Evolutionary conservation across 495 filamentous ascomycete genomes (phyloP), one percentile per base, ranked within the genome.

Genomic region (Aspergillus biplanus): DNA sequence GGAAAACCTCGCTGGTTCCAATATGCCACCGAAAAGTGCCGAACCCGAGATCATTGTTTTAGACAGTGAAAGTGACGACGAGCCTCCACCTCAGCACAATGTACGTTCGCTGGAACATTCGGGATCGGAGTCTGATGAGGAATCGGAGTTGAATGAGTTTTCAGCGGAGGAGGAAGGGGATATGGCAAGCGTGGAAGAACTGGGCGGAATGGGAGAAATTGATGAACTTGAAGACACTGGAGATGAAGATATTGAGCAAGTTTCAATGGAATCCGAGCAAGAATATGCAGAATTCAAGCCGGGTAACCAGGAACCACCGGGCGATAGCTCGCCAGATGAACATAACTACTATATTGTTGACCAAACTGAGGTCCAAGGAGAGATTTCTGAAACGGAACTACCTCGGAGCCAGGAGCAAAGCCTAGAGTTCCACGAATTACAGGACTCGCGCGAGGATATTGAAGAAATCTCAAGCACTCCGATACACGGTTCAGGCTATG

Each of bases 31-130:
- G 15, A 64, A 62, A 31, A 67, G 32, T 4, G 57, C 64, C 5
- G 67, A 70, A 9, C 70, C 68, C 8, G 80, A 75, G 68, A 67
- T 80, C 44, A 81, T 79, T 59, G 71, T 77, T 6, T 48, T 80
- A 31, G 80, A 81, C 48, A 78, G 76, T 64, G 78, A 81, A 50
- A 80, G 75, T 57, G 76, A 80, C 33, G 76, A 79, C 44, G 79
- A 81, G 50, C 58, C 64, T 44, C 61, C 67, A 31, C 55, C 69
- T 15, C 52, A 65, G 53, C 55, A n/a, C 0, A 8, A 34, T 31
- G 35, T 13, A 52, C 46, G 33, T 16, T 15, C 32, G 5, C 49
- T 27, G 21, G 21, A 27, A 27, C 21, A 27, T 27, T 27, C 21
- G 21, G 21, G 21, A 21, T 31, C n/a, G 21, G 55, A 62, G 33